Base-by-base conservation (phyloP, 2,329 filamentous ascomycete genomes). In the Geosmithia flava region DNA sequence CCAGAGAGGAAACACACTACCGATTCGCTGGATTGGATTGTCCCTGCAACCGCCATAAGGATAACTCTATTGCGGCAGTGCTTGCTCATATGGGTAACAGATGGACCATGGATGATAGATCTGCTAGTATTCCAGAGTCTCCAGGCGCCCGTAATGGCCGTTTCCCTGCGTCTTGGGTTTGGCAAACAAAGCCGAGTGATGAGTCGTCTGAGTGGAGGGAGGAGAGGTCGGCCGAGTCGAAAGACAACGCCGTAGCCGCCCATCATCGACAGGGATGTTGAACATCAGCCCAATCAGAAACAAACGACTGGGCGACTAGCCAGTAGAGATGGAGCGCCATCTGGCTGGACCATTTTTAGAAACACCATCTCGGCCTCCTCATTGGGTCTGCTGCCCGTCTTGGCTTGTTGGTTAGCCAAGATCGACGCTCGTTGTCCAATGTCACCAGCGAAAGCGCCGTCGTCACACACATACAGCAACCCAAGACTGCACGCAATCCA, bases 301-400 rank as follows among this genome's bases (percentile, higher is more conserved):
- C 48, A 47, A 42, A 46, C 44, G 13, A 13, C 33, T 37, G 3
- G 33, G 33, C 33, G 33, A 37, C 6, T 37, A 37, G 15, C 33
- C 33, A 13, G 33, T 37, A 37, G 33, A 37, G 33, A 37, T 13
- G 33, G 33, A 16, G 3, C 33, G 13, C 41, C 13, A 19, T 42
- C 41, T 19, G 10, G 20, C 17, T n/a, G 17, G 55, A 46, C 60
- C 56, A 65, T 64, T 64, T 63, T 62, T 68, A 68, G 59, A 59
- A 58, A 41, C 46, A 30, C 50, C 42, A 47, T 48, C 53, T 40
- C 27, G 44, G 3, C 16, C 6, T 33, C 33, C 41, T 62, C 51
- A 69, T 69, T 69, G 65, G 67, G 7, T 19, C 33, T 16, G 33
- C 13, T 11, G 15, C 33, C 11, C 33, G 11, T 37, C 33, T 37